Conservation (phyloP, 2,329 filamentous ascomycete genomes). For the Colletotrichum lentis region DNA sequence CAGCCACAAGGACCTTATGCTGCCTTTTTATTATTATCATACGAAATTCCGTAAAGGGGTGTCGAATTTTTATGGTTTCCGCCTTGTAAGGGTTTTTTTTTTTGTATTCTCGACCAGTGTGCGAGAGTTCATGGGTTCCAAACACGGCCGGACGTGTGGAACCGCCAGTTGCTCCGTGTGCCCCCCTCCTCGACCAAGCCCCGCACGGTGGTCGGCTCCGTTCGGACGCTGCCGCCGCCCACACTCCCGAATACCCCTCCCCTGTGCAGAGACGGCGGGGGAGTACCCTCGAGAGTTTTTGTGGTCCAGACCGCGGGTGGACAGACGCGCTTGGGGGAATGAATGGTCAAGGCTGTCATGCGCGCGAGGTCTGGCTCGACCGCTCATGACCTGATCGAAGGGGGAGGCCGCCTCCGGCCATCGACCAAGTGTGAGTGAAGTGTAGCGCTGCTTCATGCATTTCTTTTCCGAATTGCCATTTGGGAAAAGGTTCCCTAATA, state of each 20-base stretch:
- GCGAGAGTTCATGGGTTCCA: neutral
- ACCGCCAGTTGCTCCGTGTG: conserved; percentile 26
- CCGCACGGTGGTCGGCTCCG: neutral
- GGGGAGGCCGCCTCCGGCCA: neutral
- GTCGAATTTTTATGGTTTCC: neutral
- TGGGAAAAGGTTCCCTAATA: neutral
- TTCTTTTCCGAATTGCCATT: no score
- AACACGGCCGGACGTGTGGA: neutral
- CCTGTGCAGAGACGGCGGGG: neutral
- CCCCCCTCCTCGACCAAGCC: neutral
- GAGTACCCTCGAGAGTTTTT: neutral
- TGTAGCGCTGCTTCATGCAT: neutral
- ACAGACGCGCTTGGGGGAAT: conserved; percentile 6
- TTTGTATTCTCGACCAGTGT: neutral
- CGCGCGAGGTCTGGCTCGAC: neutral
- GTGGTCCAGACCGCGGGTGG: neutral
- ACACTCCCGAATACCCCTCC: no score
- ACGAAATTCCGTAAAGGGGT: neutral
- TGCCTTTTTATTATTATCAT: no score
- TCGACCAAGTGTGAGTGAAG: neutral
- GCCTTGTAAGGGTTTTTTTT: neutral
- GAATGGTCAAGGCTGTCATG: neutral
- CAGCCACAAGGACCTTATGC: neutral
- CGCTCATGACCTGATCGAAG: neutral
- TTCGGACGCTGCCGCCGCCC: conserved; percentile 14